A percentile compares a stretch with the other conserved stretches of the same genome.
Evolutionary conservation across 192 early-diverging fungal species (phyloP).

Genomic region (Umbelopsis sp.): DNA sequence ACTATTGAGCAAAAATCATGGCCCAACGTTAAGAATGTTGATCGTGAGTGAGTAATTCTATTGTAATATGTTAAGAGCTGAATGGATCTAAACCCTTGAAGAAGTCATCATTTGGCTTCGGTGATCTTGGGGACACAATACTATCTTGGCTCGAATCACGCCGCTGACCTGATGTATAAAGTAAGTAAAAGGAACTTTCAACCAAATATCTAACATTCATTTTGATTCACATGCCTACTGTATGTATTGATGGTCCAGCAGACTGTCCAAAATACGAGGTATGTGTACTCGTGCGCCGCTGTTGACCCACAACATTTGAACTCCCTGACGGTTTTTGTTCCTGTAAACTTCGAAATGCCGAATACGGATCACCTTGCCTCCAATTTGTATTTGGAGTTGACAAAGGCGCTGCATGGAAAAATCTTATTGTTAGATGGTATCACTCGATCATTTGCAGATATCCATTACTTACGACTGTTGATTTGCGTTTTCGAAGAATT

Average conservation of each 20-base stretch:
- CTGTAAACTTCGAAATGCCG: slow-evolving; percentile 5
- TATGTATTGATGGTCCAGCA: not conserved
- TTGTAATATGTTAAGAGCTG: not conserved
- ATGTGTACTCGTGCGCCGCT: not conserved
- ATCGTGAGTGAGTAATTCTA: too few relatives aligned
- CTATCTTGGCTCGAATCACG: not conserved
- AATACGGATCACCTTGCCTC: slow-evolving; percentile 12
- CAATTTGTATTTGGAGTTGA: not conserved
- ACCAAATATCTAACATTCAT: not conserved
- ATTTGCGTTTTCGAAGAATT: not conserved
- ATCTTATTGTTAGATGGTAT: not conserved
- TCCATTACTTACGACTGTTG: not conserved
- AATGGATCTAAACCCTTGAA: slow-evolving; percentile 1
- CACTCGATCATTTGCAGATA: not conserved
- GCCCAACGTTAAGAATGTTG: not conserved
- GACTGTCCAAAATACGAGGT: not conserved
- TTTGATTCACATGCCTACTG: not conserved
- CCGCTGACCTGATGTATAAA: not conserved
- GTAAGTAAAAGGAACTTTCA: not conserved
- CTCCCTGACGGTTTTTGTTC: not conserved
- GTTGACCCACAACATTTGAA: not conserved
- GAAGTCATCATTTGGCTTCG: not conserved
- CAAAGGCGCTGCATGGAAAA: not conserved
- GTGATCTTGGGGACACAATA: too few relatives aligned
- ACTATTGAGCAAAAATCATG: too few relatives aligned